Base-by-base conservation (phyloP, 2,329 filamentous ascomycete species). In the Cadophora malorum region DNA sequence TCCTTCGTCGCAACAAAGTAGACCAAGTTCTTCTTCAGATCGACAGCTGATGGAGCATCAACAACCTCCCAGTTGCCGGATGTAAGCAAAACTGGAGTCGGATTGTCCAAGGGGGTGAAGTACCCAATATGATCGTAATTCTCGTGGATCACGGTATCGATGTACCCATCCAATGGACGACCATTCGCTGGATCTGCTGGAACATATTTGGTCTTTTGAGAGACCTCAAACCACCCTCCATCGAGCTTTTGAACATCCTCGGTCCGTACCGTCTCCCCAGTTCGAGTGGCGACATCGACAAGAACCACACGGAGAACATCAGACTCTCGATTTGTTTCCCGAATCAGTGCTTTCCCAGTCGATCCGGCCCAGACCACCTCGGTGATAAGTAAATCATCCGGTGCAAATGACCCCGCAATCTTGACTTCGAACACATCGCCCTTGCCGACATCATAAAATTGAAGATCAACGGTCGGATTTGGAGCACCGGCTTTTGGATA, bases 191-290 rank as follows among this genome's bases (percentile, higher is more conserved):
- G 86, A 77, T 97, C 93, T 3, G 93, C 92, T 1, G 96, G 96
- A 67, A 99, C 90, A 76, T 91, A 98, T 16, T 84, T 89, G 3
- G 94, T 97, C 52, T 90, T 88, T 74, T 97, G 91, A 0, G 93
- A 93, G 52, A 97, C 93, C 80, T 99, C 96, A 74, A 97, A 95
- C 96, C 96, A 99, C 41, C 96, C 96, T 25, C 94, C 94, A 78
- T 99, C 96, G n/a, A 97, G 84, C 67, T 90, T 85, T 71, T 89
- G 87, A 60, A 97, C 88, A 78, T 99, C 89, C 60, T 92, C 86
- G 23, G 89, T 91, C 71, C 95, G 86, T 59, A 97, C 89, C 0
- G 92, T 90, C 78, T 91, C 91, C 35, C 93, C 94, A 23, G 86
- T 89, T 59, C 93, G 90, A 3, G 84, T 81, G 25, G 83, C 81